phyloP scores from a whole-genome alignment of 305 asterid genomes.

The Fraxinus angustifolia region DNA sequence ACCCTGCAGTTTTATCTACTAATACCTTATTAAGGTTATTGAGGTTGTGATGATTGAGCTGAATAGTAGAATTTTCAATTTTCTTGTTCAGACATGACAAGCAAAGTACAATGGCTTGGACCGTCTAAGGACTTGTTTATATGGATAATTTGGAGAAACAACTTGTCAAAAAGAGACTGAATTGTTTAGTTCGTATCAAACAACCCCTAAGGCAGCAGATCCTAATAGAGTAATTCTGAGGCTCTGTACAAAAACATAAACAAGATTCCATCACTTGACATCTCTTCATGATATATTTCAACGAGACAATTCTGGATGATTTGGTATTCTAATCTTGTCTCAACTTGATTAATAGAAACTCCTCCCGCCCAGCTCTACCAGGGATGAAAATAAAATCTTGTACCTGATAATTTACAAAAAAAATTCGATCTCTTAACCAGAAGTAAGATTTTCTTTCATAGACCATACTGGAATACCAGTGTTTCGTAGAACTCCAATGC shows the following conservation, averaged over 20 bases:
- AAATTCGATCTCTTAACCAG: background rate
- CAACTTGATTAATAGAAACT: background rate
- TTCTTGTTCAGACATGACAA: background rate
- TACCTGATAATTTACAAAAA: background rate
- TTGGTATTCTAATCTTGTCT: background rate
- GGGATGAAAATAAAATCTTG: background rate
- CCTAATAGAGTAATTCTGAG: background rate
- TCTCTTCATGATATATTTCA: background rate
- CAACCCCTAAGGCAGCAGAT: background rate
- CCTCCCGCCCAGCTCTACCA: background rate
- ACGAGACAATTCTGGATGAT: background rate
- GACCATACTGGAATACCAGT: background rate
- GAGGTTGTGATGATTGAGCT: background rate
- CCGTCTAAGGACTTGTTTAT: background rate
- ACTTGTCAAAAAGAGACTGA: background rate
- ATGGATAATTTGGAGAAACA: background rate
- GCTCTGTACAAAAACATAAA: background rate
- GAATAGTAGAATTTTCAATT: background rate
- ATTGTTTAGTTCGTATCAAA: background rate
- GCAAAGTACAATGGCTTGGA: background rate
- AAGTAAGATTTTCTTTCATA: background rate
- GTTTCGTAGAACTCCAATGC: background rate
- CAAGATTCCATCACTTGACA: background rate
- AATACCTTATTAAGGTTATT: background rate
- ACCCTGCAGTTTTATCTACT: background rate